Percentiles rank a stretch among this genome's conserved stretches.
Evolutionary conservation across 1,284 basidiomycete species (phyloP).

Genomic region (Erythrobasidium hasegawianum): DNA sequence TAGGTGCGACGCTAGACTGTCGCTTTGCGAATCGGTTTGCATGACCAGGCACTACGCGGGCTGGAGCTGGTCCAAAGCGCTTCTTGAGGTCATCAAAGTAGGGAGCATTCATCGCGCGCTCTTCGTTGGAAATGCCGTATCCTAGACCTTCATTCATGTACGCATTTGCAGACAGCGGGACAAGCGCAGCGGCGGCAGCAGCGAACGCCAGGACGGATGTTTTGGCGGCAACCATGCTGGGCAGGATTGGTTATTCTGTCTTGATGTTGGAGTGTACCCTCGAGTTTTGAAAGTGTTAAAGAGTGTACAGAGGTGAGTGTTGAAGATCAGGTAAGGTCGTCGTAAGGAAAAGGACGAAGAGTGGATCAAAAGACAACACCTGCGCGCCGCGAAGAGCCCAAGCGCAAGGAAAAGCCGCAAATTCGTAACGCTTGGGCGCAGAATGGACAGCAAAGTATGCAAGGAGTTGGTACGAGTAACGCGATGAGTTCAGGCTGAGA

Average conservation of each 20-base stretch:
- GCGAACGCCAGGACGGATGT: not conserved
- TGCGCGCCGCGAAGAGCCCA: too few relatives aligned
- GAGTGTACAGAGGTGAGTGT: too few relatives aligned
- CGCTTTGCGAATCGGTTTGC: slow-evolving; percentile 10
- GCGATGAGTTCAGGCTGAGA: not conserved
- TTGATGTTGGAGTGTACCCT: too few relatives aligned
- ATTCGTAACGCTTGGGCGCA: too few relatives aligned
- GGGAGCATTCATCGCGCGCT: slow-evolving; percentile 21
- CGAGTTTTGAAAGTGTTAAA: too few relatives aligned
- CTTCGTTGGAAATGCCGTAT: slow-evolving; percentile 23
- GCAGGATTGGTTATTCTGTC: too few relatives aligned
- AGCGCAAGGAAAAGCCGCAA: too few relatives aligned
- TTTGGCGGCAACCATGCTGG: not conserved
- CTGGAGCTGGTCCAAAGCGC: slow-evolving; percentile 23
- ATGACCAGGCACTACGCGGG: slow-evolving; percentile 10
- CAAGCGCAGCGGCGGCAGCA: slow-evolving; percentile 9
- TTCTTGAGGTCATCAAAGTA: slow-evolving; percentile 20
- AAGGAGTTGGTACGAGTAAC: not conserved
- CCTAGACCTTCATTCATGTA: slow-evolving; percentile 27
- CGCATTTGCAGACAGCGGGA: not conserved
- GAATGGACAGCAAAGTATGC: too few relatives aligned
- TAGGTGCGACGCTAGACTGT: not conserved
- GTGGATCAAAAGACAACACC: too few relatives aligned
- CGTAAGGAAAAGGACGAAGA: not conserved
- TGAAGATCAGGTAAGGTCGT: too few relatives aligned